phyloP scores from a whole-genome alignment of 2,329 filamentous ascomycete genomes.

The Colletotrichum orbiculare region DNA sequence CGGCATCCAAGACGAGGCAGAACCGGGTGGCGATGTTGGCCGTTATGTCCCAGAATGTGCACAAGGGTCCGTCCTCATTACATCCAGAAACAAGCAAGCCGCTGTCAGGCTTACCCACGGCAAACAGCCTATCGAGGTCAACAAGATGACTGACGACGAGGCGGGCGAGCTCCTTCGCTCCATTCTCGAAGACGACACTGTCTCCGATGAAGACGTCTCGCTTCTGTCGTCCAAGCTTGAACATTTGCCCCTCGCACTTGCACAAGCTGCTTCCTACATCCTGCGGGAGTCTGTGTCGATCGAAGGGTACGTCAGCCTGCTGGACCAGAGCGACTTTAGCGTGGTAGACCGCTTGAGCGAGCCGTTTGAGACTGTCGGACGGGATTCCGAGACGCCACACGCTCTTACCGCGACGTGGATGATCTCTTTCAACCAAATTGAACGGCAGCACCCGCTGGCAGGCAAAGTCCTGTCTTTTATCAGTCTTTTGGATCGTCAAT shows the following conservation, averaged over 20 bases:
- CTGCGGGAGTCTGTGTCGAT: slow-evolving; percentile 43
- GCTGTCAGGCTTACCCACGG: slow-evolving; percentile 41
- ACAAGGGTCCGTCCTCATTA: slow-evolving; percentile 46
- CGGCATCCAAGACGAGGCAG: slow-evolving; percentile 9
- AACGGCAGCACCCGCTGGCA: slow-evolving; percentile 45
- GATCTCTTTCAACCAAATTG: slow-evolving; percentile 47
- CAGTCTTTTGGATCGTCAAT: slow-evolving; percentile 53
- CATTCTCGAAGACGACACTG: slow-evolving; percentile 31
- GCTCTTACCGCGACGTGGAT: slow-evolving; percentile 44
- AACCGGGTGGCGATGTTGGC: slow-evolving; percentile 36
- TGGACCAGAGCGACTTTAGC: slow-evolving; percentile 40
- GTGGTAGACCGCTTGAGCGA: slow-evolving; percentile 42
- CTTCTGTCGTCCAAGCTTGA: slow-evolving; percentile 36
- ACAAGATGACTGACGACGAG: slow-evolving; percentile 43
- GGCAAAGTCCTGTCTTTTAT: slow-evolving; percentile 56
- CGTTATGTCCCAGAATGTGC: slow-evolving; percentile 44
- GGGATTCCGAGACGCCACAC: slow-evolving; percentile 42
- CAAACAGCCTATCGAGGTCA: slow-evolving; percentile 40
- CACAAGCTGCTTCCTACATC: slow-evolving; percentile 49
- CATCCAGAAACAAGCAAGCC: slow-evolving; percentile 48
- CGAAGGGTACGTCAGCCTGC: slow-evolving; percentile 42
- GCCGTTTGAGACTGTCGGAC: slow-evolving; percentile 45
- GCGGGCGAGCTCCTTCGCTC: slow-evolving; percentile 40
- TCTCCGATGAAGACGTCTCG: slow-evolving; percentile 1
- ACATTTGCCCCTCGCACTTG: slow-evolving; percentile 46